A percentile compares a stretch with the other conserved stretches of the same genome.
phyloP scores from a whole-genome alignment of 2,329 filamentous ascomycete species.

The Fusarium annulatum region DNA sequence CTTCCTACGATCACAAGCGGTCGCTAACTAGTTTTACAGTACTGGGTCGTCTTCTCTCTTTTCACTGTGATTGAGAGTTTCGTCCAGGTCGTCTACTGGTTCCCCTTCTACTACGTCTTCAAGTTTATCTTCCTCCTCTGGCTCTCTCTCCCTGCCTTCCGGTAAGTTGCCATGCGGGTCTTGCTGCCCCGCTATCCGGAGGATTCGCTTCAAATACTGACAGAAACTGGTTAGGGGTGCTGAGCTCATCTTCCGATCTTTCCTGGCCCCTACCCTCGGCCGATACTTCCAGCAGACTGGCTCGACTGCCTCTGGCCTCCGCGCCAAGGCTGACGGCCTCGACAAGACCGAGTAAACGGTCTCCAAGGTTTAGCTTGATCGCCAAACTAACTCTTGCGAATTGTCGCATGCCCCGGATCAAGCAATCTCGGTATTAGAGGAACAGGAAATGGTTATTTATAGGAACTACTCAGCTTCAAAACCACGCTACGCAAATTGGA shows the following conservation, averaged over 20 bases:
- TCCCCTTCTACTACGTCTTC: slow-evolving; percentile 99
- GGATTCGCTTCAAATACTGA: slow-evolving; percentile 30
- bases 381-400: slow-evolving; percentile 43
- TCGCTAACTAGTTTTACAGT: slow-evolving; percentile 63
- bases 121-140: slow-evolving; percentile 98
- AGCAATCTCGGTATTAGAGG: slow-evolving; percentile 36
- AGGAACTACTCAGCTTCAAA: slow-evolving; percentile 24
- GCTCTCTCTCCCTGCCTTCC: slow-evolving; percentile 95
- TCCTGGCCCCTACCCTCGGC: slow-evolving; percentile 90
- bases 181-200: slow-evolving; percentile 7
- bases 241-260: slow-evolving; percentile 95
- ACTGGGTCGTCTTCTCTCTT: slow-evolving; percentile 89
- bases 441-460: slow-evolving; percentile 22
- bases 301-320: slow-evolving; percentile 87
- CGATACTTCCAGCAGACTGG: slow-evolving; percentile 83
- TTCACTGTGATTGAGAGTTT: slow-evolving; percentile 86
- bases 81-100: slow-evolving; percentile 89
- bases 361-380: slow-evolving; percentile 36
- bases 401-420: slow-evolving; percentile 37
- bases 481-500: slow-evolving; percentile 11
- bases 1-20: not conserved
- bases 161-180: slow-evolving; percentile 66
- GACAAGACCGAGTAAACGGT: slow-evolving; percentile 73
- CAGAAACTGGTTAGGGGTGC: slow-evolving; percentile 75
- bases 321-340: slow-evolving; percentile 84